Percentiles rank a stretch among this genome's conserved stretches.
Conservation (phyloP, 1,284 basidiomycete genomes). For the Dichomitus squalens region DNA sequence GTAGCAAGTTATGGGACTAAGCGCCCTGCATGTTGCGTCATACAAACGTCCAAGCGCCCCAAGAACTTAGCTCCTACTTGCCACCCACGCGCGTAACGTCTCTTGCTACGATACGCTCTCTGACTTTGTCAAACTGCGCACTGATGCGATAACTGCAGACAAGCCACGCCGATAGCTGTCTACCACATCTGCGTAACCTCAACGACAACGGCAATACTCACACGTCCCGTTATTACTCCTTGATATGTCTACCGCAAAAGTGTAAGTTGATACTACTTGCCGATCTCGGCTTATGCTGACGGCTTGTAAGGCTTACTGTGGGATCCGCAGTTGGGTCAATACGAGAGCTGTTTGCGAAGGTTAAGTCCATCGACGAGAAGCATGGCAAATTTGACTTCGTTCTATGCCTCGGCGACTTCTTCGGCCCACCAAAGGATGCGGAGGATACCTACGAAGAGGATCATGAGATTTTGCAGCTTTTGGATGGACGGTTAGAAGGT, state of each 20-base stretch:
- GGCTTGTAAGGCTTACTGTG: conserved; percentile 69
- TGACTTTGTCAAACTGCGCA: too few species aligned
- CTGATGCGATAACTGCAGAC: too few species aligned
- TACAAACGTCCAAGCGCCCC: background rate
- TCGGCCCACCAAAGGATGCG: conserved; percentile 59
- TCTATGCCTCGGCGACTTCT: conserved; percentile 91
- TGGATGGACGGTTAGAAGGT: conserved; percentile 72
- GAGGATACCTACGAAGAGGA: conserved; percentile 43
- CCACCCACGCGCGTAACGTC: too few species aligned
- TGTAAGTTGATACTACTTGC: conserved; percentile 13
- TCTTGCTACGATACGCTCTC: too few species aligned
- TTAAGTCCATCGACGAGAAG: conserved; percentile 87
- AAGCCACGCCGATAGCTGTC: too few species aligned
- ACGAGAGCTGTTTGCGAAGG: conserved; percentile 75
- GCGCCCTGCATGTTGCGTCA: conserved; percentile 11
- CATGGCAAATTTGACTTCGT: conserved; percentile 94
- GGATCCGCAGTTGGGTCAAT: conserved; percentile 86
- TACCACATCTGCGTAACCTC: background rate
- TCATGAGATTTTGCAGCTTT: conserved; percentile 57
- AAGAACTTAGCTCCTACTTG: too few species aligned
- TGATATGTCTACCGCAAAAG: conserved; percentile 26
- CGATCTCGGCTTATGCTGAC: background rate
- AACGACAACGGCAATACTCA: background rate
- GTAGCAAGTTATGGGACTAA: background rate
- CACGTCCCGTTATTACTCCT: too few species aligned